Base-by-base conservation (phyloP, 106 monocot genomes). In the Cymbidium sinense region DNA sequence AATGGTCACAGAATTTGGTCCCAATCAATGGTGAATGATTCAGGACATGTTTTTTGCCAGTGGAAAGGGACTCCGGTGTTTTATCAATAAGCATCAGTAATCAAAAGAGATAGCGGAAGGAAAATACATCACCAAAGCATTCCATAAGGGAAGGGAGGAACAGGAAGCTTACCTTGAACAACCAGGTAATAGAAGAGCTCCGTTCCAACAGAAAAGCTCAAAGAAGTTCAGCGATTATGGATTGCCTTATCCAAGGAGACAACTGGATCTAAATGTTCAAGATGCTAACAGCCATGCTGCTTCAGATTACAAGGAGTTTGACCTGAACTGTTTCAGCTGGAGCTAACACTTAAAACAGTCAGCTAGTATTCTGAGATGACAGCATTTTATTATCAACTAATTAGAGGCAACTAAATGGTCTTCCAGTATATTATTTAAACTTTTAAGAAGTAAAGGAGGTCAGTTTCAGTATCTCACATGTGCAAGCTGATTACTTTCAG, bases 181-280 rank as follows among this genome's bases (percentile, higher is more conserved):
- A 70, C 78, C 75, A 79, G 83, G 75, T 65, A 85, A 70, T 47
- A 15, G 47, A 34, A 70, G 67, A 64, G 44, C 73, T 30, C 27
- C 76, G 51, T 43, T 67, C 28, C 74, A 80, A 21, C 87, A 79
- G 62, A 81, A 82, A 44, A 64, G 19, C 44, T 52, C 31, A 43
- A 82, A 79, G 75, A 25, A 79, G 29, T 74, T 81, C 52, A 76
- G 30, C 64, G 74, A 81, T 31, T 88, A 82, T 79, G 79, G 75
- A 79, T 50, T 71, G 20, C 21, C 71, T 27, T 76, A 74, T 71
- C 58, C 65, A 12, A 70, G 72, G 35, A 51, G 50, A 35, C 74
- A 82, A 74, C 80, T 96, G 27, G 96, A 96, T 82, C 82, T 96
- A 4, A 93, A 96, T 77, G 70, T 77, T 11, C 85, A 82, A 20